Conservation (phyloP, 1,139 yeast species). For the Pichia sp. region DNA sequence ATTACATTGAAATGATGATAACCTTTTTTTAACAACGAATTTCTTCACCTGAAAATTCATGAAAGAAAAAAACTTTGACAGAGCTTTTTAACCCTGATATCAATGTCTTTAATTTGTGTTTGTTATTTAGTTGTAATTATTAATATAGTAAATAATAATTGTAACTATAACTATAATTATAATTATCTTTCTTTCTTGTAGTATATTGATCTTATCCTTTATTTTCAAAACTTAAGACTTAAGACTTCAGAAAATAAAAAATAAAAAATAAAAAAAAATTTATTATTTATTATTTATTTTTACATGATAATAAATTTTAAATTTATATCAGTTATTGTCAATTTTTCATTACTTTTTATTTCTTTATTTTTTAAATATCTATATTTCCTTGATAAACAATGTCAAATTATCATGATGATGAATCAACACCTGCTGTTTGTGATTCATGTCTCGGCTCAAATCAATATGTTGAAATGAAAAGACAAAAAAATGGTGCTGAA, state of each 20-base stretch:
- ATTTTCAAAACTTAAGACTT: no score
- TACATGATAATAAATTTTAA: no score
- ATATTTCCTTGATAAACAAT: background rate
- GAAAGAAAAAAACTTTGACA: constrained; percentile 48
- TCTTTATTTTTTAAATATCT: background rate
- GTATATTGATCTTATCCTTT: no score
- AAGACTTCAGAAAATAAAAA: no score
- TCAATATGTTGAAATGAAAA: constrained; percentile 60
- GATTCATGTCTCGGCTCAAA: constrained; percentile 64
- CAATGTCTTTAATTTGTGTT: background rate
- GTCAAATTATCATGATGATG: constrained; percentile 12
- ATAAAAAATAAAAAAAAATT: no score
- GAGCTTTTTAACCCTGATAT: constrained; percentile 67
- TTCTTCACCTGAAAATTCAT: constrained; percentile 61
- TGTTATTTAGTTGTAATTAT: no score
- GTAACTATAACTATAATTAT: no score
- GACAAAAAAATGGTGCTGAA: constrained; percentile 69
- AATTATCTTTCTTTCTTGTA: no score
- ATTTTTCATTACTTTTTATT: background rate
- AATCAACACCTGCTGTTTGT: constrained; percentile 53
- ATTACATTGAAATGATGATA: constrained; percentile 22
- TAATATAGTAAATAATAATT: no score
- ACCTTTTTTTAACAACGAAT: constrained; percentile 35
- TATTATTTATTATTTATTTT: no score
- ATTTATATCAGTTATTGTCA: no score